Percentiles rank a stretch among this genome's conserved stretches.
Evolutionary conservation across 2,329 filamentous ascomycete species (phyloP).

Genomic region (Diplodia scrobiculata): DNA sequence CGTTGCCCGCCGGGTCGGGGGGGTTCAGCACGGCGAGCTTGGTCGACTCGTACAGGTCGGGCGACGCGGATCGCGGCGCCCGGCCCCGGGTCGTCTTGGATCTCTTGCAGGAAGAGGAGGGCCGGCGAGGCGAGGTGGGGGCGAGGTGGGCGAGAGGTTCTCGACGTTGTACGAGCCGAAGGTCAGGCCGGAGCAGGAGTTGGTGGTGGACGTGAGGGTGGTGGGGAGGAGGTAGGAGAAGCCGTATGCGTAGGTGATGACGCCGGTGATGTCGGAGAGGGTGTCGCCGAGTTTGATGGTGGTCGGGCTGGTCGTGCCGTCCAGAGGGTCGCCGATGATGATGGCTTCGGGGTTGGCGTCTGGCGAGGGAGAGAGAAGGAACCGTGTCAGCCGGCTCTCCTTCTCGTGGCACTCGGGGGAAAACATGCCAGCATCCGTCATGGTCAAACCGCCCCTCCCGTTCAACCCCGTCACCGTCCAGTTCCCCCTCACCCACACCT

Average conservation of each 20-base stretch:
- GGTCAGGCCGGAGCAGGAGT: slow-evolving; percentile 63
- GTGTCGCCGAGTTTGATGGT: slow-evolving; percentile 66
- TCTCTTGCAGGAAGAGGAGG: slow-evolving; percentile 68
- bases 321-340: slow-evolving; percentile 64
- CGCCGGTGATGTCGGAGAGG: slow-evolving; percentile 67
- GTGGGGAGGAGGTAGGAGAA: slow-evolving; percentile 69
- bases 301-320: slow-evolving; percentile 62
- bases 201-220: slow-evolving; percentile 57
- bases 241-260: slow-evolving; percentile 66
- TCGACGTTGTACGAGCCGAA: slow-evolving; percentile 70
- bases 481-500: slow-evolving; percentile 68
- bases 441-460: slow-evolving; percentile 64
- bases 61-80: too few species aligned
- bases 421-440: slow-evolving; percentile 56
- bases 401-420: not conserved
- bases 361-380: slow-evolving; percentile 29
- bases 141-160: slow-evolving; percentile 62
- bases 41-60: too few species aligned
- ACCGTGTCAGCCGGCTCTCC: not conserved
- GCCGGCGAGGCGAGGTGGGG: slow-evolving; percentile 64
- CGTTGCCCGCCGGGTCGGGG: too few species aligned
- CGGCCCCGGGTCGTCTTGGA: slow-evolving; percentile 68
- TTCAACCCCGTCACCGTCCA: slow-evolving; percentile 67
- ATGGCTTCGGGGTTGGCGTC: slow-evolving; percentile 73
- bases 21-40: too few species aligned